These are phyloP conservation scores for Diospyros lotus DNA, from an alignment of 148 eudicot species.

Conservation along the genomic window DNA sequence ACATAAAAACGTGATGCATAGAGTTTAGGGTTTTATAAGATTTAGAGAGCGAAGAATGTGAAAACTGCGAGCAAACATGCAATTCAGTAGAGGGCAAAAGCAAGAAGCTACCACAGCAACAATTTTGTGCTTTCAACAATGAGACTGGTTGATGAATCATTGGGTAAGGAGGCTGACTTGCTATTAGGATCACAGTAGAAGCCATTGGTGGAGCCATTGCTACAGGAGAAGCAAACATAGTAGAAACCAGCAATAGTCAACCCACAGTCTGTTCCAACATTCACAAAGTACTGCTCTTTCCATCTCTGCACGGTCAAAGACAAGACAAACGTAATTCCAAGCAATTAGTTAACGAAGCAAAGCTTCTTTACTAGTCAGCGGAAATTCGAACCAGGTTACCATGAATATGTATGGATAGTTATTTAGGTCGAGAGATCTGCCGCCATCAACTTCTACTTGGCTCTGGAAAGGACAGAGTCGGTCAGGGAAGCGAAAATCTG, in stretches of 20 bases:
- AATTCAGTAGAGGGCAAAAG: neutral
- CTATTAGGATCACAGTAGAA: constrained; percentile 97
- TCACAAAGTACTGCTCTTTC: constrained; percentile 97
- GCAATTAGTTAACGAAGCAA: neutral
- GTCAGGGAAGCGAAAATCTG: constrained; percentile 1
- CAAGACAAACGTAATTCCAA: neutral
- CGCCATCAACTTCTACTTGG: constrained; percentile 87
- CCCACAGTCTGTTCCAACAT: constrained; percentile 94
- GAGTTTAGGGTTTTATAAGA: neutral
- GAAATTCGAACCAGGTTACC: constrained; percentile 34
- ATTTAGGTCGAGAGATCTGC: constrained; percentile 77
- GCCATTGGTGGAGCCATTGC: constrained; percentile 87
- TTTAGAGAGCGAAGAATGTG: too few species aligned
- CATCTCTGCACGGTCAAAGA: constrained; percentile 61
- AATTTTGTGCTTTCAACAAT: too few species aligned
- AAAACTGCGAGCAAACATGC: neutral
- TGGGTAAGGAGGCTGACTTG: constrained; percentile 43
- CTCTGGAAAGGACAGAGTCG: constrained; percentile 35
- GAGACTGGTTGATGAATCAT: neutral
- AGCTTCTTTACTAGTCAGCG: neutral
- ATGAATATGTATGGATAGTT: constrained; percentile 78
- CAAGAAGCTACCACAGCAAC: too few species aligned
- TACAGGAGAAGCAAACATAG: constrained; percentile 94
- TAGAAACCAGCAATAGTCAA: constrained; percentile 96
- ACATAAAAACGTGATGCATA: neutral